Conservation (phyloP, 305 asterid genomes). For the Rubia occidens region DNA sequence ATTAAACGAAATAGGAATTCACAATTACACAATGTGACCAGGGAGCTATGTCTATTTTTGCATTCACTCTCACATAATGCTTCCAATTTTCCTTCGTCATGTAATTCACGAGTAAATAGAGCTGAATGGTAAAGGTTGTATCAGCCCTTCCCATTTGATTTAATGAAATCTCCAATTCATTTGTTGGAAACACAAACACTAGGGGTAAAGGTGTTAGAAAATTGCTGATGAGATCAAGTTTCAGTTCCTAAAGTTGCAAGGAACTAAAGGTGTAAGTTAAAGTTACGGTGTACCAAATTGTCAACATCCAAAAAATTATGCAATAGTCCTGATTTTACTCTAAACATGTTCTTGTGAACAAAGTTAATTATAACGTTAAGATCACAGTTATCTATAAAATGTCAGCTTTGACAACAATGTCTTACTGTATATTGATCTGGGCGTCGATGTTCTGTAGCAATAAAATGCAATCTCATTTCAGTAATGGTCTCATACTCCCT, state of each 20-base stretch:
- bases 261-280: background rate
- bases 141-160: background rate
- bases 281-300: background rate
- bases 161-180: background rate
- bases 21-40: background rate
- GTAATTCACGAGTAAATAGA: background rate
- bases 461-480: slow-evolving; percentile 81
- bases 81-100: background rate
- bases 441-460: slow-evolving; percentile 81
- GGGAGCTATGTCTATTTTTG: background rate
- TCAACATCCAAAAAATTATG: background rate
- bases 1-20: too few relatives aligned
- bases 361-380: background rate
- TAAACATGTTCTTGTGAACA: background rate
- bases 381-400: background rate
- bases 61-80: background rate
- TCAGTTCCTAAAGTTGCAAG: background rate
- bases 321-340: background rate
- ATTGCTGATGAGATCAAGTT: background rate
- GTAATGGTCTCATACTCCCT: slow-evolving; percentile 74
- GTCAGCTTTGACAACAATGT: slow-evolving; percentile 4
- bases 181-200: background rate
- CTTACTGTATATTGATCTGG: slow-evolving; percentile 90
- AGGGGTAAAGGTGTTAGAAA: background rate
- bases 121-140: background rate